Base-by-base conservation (phyloP, 768 basidiomycete genomes). In the Hortiboletus flavorubellus region DNA sequence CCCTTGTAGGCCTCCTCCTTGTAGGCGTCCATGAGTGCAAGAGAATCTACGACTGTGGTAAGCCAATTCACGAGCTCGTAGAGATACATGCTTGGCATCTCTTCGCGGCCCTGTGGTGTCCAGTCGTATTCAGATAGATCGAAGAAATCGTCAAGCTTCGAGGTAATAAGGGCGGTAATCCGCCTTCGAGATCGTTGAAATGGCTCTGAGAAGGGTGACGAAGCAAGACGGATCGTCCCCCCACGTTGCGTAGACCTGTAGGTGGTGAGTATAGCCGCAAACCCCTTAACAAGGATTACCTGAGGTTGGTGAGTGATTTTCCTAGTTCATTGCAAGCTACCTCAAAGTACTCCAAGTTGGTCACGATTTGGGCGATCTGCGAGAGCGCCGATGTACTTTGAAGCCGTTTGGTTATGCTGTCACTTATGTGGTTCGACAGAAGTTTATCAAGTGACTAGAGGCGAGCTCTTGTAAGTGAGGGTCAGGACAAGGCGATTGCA, bases 21-120 rank as follows among this genome's bases (percentile, higher is more conserved):
- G 75, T 93, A 87, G 10, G 75, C 72, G 53, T 94, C 90, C 53
- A 90, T 86, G 73, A 98, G 84, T 56, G 80, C 82, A 61, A 87
- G 84, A 55, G 84, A 92, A 70, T 98, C 97, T 46, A 99, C 93
- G 52, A 97, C 91, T 2, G 95, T 97, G 38, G 89, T 95, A 49
- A 98, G 79, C 90, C 95, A 99, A 68, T 93, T 94, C 68, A 96
- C 83, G 64, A 98, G 82, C 70, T 98, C 96, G 68, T 93, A 89
- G 3, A 98, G 79, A 72, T 98, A 98, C 81, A 89, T 88, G 80
- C 92, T 95, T 42, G 95, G 93, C 35, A 84, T 84, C 54, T 81
- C 78, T 67, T 91, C 87, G 34, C 83, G 82, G 11, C 75, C 69
- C 34, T 77, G 75, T 9, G 93, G 89, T 35, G 87, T 89, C 94